Base-by-base conservation (phyloP, 2,329 filamentous ascomycete genomes). In the Ascochyta koolunga region DNA sequence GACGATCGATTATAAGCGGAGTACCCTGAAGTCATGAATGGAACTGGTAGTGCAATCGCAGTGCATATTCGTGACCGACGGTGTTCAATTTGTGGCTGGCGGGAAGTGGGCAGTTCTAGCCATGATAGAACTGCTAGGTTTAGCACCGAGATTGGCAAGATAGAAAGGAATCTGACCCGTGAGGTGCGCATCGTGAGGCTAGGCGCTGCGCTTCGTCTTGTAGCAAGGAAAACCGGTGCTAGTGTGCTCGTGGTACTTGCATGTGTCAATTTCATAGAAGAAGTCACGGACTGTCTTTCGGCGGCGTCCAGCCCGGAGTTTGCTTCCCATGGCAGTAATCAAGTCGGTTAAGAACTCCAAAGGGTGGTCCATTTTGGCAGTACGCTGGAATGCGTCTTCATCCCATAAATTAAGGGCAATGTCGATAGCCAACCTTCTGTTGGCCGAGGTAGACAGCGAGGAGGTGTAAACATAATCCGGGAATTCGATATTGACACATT, bases 181-280 rank as follows among this genome's bases (percentile, higher is more conserved):
- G n/a, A n/a, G n/a, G n/a, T n/a, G n/a, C n/a, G n/a, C n/a, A n/a
- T 15, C 27, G 0, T 31, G n/a, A 8, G 9, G 24, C 11, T 25
- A 42, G 7, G 16, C 7, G 5, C 9, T 19, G 15, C 11, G 40
- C 25, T 39, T 48, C 19, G 5, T 29, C n/a, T 43, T 50, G 47
- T 43, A 50, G 39, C 39, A 50, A 16, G 38, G 19, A 27, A n/a
- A 11, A 4, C 36, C 36, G 18, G 2, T 31, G 11, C 8, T 6
- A 6, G 39, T 38, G n/a, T 50, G 47, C 29, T 50, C 47, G 13
- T 50, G 47, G 19, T 50, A 50, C 16, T 15, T 16, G 47, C 47
- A 50, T 4, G 45, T 37, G 6, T 41, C 29, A 7, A 24, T 16
- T 15, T 25, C 18, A 6, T 25, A 25, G 29, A 49, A 33, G 31